Evolutionary conservation across 768 basidiomycete genomes (phyloP).

Genomic region (Candolleomyces aberdarensis): DNA sequence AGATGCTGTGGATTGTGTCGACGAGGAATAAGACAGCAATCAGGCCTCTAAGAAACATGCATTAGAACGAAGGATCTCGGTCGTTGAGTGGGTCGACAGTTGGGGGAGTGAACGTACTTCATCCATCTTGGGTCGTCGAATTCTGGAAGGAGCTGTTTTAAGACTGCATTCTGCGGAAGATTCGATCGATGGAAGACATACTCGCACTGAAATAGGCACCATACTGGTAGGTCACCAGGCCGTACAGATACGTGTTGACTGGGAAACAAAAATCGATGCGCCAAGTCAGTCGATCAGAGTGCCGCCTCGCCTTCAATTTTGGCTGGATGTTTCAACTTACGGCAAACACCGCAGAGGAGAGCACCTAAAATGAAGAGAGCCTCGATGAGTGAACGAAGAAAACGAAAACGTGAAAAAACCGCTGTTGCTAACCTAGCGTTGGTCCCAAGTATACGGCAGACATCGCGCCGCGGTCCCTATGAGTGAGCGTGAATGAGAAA

Average conservation of each 20-base stretch:
- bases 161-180: background rate
- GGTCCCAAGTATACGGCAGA: background rate
- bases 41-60: background rate
- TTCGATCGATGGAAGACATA: background rate
- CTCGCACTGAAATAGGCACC: background rate
- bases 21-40: background rate
- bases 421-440: background rate
- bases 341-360: background rate
- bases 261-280: background rate
- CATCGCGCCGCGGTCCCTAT: background rate
- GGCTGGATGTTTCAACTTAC: background rate
- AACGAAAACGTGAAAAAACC: background rate
- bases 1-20: background rate
- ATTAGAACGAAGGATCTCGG: background rate
- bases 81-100: background rate
- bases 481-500: background rate
- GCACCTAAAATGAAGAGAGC: background rate
- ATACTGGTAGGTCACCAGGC: constrained; percentile 1
- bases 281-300: no score
- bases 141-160: background rate
- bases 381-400: background rate
- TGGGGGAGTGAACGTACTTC: background rate
- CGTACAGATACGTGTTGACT: constrained; percentile 5
- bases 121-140: background rate
- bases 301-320: no score